phyloP scores from a whole-genome alignment of 139 green algal species.

The Eudorina sp. region DNA sequence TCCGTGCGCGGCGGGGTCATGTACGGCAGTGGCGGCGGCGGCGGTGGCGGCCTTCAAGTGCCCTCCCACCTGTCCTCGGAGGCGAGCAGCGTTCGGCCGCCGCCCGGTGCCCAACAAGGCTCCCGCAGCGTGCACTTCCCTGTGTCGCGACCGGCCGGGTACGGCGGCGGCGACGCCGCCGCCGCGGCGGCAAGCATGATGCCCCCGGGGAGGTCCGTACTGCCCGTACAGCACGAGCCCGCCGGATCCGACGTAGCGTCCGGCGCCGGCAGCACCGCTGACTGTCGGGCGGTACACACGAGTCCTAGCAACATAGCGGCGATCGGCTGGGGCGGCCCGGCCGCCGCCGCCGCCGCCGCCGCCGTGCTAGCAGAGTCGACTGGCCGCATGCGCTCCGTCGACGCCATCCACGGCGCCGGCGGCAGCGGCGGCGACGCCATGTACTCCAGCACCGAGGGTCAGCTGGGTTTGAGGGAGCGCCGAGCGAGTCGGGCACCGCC shows the following conservation, averaged over 20 bases:
- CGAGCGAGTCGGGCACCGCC: not conserved
- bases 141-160: not conserved
- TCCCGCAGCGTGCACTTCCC: constrained; percentile 23
- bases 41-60: not conserved
- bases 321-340: no score
- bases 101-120: not conserved
- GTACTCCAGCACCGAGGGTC: not conserved
- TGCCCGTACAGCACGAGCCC: no score
- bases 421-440: not conserved
- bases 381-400: no score
- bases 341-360: no score
- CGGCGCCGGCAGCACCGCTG: no score
- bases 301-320: no score
- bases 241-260: no score
- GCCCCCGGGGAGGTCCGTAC: no score
- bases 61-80: not conserved
- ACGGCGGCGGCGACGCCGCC: not conserved
- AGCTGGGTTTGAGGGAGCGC: not conserved
- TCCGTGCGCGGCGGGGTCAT: constrained; percentile 16
- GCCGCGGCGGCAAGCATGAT: not conserved
- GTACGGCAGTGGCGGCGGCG: not conserved
- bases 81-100: not conserved
- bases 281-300: no score
- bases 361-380: not conserved
- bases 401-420: no score